A percentile compares a stretch with the other conserved stretches of the same genome.
Evolutionary conservation across 2,329 filamentous ascomycete species (phyloP).

Genomic region (Helicocarpus griseus): DNA sequence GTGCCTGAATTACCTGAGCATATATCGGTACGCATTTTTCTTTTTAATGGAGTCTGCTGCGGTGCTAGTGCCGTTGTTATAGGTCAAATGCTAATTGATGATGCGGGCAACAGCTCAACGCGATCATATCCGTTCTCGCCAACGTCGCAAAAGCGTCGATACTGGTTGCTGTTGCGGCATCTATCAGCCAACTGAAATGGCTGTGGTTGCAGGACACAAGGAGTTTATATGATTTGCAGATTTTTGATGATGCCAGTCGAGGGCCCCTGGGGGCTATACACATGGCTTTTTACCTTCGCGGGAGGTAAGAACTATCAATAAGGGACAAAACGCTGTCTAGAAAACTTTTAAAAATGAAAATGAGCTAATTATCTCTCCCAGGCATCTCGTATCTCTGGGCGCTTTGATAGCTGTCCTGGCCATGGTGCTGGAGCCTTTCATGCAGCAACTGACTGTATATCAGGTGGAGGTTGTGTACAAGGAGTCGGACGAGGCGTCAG

Average conservation of each 20-base stretch:
- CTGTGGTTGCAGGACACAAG: slow-evolving; percentile 15
- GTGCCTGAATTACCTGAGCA: not conserved
- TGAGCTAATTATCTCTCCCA: not conserved
- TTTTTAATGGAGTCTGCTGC: not conserved
- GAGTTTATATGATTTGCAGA: slow-evolving; percentile 17
- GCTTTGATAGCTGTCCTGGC: not conserved
- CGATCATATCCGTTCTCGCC: slow-evolving; percentile 25
- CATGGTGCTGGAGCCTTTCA: not conserved
- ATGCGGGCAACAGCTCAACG: slow-evolving; percentile 14
- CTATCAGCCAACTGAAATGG: slow-evolving; percentile 31
- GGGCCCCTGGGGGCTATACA: slow-evolving; percentile 17
- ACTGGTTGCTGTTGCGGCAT: slow-evolving; percentile 22
- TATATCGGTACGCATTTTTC: not conserved
- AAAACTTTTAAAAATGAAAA: not conserved
- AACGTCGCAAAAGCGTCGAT: slow-evolving; percentile 23
- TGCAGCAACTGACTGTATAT: not conserved
- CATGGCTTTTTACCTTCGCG: not conserved
- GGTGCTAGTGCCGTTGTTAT: not conserved
- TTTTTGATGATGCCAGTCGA: slow-evolving; percentile 21
- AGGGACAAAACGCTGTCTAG: not conserved
- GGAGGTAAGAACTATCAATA: not conserved
- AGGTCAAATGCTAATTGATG: not conserved
- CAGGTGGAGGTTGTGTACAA: not conserved
- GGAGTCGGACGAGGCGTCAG: not conserved
- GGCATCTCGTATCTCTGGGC: not conserved